Base-by-base conservation (phyloP, 169 alveolate genomes). In the Babesia ovata region DNA sequence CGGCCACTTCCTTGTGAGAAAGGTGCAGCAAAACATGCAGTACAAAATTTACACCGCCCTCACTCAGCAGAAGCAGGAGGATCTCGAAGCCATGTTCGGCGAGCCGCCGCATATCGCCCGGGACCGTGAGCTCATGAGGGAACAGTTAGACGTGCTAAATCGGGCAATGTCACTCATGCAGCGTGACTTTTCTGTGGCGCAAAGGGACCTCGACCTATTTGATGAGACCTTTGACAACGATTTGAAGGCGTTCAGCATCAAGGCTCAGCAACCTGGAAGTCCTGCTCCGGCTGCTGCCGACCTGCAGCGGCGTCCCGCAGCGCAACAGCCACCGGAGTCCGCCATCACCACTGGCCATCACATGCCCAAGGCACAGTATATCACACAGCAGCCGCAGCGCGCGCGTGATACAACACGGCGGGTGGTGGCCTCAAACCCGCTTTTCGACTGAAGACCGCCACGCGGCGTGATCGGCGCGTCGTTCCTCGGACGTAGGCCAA, bases 1-100 rank as follows among this genome's bases (percentile, higher is more conserved):
- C 61, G 99, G 99, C 14, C 95, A 93, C 85, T 97, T 97, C 73
- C 84, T 92, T 50, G 94, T 92, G 21, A 81, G 96, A 52, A 86
- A 86, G 67, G 75, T 85, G 2, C 93, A 75, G 57, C 75, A 70
- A 61, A 85, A 81, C 73, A 79, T 89, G 92, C 93, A 85, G 49
- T 86, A 82, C 61, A 85, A 81, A 49, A 62, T 89, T 6, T 89
- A 89, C 59, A 82, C 93, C 9, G 85, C 75, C 33, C 75, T 89
- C 50, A 89, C 79, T 17, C 87, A 88, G 56, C 91, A 89, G 58
- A 81, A 61, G 39, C 79, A 82, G 71, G 84, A 79, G 52, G 89
- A 83, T 22, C 79, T 83, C 7, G 81, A 56, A 11, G 49, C 36
- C 24, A 56, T 87, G 12, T 72, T 92, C 36, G 88, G 88, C 42